Evolutionary conservation across 2,329 filamentous ascomycete species (phyloP).

Genomic region (Fusarium sororula): DNA sequence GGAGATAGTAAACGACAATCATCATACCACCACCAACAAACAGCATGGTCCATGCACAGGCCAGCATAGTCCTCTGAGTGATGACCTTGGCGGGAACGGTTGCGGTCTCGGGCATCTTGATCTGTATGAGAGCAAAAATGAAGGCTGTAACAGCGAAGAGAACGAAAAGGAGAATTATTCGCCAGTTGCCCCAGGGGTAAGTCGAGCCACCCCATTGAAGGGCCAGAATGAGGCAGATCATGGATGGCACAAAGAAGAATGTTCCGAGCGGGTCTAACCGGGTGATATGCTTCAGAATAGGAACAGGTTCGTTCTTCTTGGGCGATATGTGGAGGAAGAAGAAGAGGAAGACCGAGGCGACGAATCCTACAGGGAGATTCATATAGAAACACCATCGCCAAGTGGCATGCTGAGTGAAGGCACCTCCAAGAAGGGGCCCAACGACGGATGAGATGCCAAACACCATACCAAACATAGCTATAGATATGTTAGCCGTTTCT

Average conservation of each 20-base stretch:
- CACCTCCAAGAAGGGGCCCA: slow-evolving; percentile 64
- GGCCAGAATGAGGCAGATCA: slow-evolving; percentile 68
- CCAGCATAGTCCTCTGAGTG: slow-evolving; percentile 63
- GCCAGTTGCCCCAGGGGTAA: slow-evolving; percentile 62
- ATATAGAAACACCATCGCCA: slow-evolving; percentile 70
- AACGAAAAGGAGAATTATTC: slow-evolving; percentile 63
- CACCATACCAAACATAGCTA: slow-evolving; percentile 62
- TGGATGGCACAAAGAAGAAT: slow-evolving; percentile 66
- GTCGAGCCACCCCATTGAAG: slow-evolving; percentile 69
- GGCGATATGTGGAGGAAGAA: slow-evolving; percentile 58
- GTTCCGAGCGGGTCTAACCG: slow-evolving; percentile 69
- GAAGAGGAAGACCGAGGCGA: slow-evolving; percentile 59
- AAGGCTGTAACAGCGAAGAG: slow-evolving; percentile 58
- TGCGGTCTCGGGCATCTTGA: slow-evolving; percentile 63
- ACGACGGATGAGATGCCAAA: slow-evolving; percentile 65
- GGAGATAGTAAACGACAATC: slow-evolving; percentile 63
- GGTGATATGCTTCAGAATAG: slow-evolving; percentile 55
- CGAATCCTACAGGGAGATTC: slow-evolving; percentile 64
- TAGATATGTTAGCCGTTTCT: slow-evolving; percentile 15
- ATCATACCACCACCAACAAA: slow-evolving; percentile 62
- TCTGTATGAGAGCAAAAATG: slow-evolving; percentile 62
- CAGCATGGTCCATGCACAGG: slow-evolving; percentile 56
- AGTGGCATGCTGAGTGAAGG: slow-evolving; percentile 56
- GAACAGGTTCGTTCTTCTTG: slow-evolving; percentile 42
- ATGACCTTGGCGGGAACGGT: slow-evolving; percentile 66